A percentile compares a stretch with the other conserved stretches of the same genome.
Evolutionary conservation across 345 rosid species (phyloP).

Genomic region (Xanthoceras sorbifolium): DNA sequence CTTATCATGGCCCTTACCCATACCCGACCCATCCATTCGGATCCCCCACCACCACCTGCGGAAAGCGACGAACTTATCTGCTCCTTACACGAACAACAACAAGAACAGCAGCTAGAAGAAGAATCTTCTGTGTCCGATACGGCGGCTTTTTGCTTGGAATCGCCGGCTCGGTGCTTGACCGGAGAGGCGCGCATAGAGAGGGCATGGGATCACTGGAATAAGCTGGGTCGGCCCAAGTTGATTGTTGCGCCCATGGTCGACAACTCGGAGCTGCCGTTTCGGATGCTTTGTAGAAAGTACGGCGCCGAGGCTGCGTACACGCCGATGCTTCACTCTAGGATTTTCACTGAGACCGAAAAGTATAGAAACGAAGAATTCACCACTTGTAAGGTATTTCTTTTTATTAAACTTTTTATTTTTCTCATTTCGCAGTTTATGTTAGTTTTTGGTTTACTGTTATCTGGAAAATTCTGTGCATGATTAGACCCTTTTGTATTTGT

Average conservation of each 20-base stretch:
- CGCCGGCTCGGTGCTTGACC: conserved; percentile 37
- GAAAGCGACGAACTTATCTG: conserved; percentile 42
- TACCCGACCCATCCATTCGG: conserved; percentile 33
- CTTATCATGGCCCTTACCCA: conserved; percentile 40
- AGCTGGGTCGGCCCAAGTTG: conserved; percentile 71
- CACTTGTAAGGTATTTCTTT: conserved; percentile 59
- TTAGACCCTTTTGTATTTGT: neutral
- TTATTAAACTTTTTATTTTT: neutral
- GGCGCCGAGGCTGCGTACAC: conserved; percentile 95
- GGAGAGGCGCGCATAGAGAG: conserved; percentile 53
- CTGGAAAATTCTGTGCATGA: neutral
- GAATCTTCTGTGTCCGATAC: conserved; percentile 26
- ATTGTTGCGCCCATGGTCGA: conserved; percentile 99
- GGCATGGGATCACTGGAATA: conserved; percentile 89
- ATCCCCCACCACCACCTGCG: conserved; percentile 11
- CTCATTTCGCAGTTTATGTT: neutral
- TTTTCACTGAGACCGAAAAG: conserved; percentile 76
- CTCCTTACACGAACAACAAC: conserved; percentile 28
- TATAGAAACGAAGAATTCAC: conserved; percentile 80
- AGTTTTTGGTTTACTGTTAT: neutral
- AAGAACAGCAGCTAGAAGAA: conserved; percentile 9
- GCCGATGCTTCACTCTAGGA: conserved; percentile 93
- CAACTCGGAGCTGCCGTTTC: conserved; percentile 94
- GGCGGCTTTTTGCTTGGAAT: conserved; percentile 6
- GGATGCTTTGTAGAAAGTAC: conserved; percentile 88